Conservation (phyloP, 2,329 filamentous ascomycete species). For the Sclerotinia sclerotiorum region DNA sequence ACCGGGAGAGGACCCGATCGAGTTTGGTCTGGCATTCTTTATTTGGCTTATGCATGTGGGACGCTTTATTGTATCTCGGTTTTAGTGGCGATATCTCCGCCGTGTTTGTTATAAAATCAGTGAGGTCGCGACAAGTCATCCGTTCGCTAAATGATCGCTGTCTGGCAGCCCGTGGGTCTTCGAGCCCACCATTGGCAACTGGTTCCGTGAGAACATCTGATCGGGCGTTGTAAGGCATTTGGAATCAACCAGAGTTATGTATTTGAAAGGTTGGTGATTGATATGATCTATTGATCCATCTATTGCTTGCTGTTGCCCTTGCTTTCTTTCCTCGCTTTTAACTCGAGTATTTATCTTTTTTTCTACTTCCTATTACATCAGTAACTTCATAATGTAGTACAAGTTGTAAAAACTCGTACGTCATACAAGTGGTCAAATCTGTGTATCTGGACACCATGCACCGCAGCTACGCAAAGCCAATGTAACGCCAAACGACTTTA, state of each 20-base stretch:
- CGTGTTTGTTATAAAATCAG: not conserved
- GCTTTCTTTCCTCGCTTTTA: not conserved
- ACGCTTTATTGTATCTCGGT: not conserved
- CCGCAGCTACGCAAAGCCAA: not conserved
- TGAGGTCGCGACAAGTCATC: not conserved
- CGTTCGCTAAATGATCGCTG: not conserved
- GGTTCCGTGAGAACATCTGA: not conserved
- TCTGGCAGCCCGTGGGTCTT: constrained; percentile 7
- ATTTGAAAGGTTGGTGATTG: not conserved
- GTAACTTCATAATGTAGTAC: not conserved
- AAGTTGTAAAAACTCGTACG: not conserved
- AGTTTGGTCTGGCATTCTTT: not conserved
- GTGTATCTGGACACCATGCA: not conserved
- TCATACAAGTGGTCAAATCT: not conserved
- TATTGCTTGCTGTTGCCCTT: not conserved
- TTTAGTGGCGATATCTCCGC: not conserved
- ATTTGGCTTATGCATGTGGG: not conserved
- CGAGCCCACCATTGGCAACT: not conserved
- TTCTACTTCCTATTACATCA: not conserved
- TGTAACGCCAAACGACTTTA: too few relatives aligned
- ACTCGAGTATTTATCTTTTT: not conserved
- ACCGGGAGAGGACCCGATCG: not conserved
- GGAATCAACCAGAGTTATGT: not conserved
- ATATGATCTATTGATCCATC: not conserved
- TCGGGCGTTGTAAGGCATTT: not conserved